These are phyloP conservation scores for Saksenaea vasiformis DNA, from an alignment of 371 early-diverging fungal genomes.

Conservation along the genomic window DNA sequence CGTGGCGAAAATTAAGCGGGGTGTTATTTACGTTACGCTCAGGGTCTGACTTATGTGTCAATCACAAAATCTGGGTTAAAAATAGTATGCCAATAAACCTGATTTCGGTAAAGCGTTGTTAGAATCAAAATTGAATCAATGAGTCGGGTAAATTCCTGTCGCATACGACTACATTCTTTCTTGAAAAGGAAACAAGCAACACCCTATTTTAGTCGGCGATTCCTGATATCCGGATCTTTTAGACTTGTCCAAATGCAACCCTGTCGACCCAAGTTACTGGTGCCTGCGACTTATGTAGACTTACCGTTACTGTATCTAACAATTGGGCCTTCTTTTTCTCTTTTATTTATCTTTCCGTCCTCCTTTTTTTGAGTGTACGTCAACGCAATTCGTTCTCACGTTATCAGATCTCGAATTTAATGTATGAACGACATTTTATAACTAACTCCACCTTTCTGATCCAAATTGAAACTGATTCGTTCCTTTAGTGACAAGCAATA, in stretches of 20 bases:
- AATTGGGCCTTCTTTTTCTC: not conserved
- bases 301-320: not conserved
- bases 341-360: not conserved
- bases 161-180: not conserved
- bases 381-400: too few species aligned
- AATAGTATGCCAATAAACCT: not conserved
- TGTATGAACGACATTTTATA: not conserved
- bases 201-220: not conserved
- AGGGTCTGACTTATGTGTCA: not conserved
- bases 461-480: not conserved
- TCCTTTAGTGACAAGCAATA: not conserved
- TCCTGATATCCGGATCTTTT: not conserved
- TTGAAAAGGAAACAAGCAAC: not conserved
- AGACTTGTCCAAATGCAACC: not conserved
- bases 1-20: not conserved
- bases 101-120: conserved; percentile 2
- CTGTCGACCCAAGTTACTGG: not conserved
- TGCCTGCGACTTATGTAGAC: not conserved
- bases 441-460: not conserved
- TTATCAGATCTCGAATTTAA: too few species aligned
- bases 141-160: not conserved
- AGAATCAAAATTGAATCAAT: not conserved
- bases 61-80: not conserved
- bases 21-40: not conserved
- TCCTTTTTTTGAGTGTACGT: not conserved